Evolutionary conservation across 2,329 filamentous ascomycete genomes (phyloP).

Genomic region (Aspergillus caelatus): DNA sequence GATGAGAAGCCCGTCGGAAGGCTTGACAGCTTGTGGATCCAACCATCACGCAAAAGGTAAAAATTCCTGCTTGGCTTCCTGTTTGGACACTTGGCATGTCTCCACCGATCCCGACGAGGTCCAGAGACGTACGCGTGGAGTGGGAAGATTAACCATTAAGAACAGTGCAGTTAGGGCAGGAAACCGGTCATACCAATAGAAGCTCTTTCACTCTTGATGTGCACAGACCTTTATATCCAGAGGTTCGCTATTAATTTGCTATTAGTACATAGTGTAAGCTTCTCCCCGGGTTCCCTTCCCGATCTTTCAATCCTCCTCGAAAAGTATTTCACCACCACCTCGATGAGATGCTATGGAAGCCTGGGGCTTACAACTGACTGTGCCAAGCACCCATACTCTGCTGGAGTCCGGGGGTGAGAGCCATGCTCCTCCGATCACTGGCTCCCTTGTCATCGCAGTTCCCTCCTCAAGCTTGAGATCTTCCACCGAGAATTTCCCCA

Average conservation of each 20-base stretch:
- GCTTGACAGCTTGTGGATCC: neutral
- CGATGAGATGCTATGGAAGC: neutral
- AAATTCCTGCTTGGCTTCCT: conserved; percentile 1
- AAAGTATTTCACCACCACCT: neutral
- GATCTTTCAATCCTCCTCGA: neutral
- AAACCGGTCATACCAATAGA: neutral
- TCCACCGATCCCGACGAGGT: neutral
- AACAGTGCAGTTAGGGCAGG: neutral
- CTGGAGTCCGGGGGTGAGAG: neutral
- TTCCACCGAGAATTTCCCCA: neutral
- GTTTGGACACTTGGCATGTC: neutral
- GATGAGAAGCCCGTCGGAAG: neutral
- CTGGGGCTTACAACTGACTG: neutral
- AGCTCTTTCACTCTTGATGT: neutral
- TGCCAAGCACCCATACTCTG: neutral
- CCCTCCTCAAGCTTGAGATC: neutral
- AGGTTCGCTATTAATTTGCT: neutral
- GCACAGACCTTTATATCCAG: neutral
- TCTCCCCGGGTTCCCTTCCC: neutral
- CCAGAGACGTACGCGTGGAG: too few species aligned
- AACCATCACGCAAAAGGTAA: neutral
- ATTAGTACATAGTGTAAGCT: neutral
- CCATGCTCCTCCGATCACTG: neutral
- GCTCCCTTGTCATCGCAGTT: neutral
- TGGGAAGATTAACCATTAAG: too few species aligned